phyloP scores from a whole-genome alignment of 1,139 yeast species.

The Candida neerlandica region DNA sequence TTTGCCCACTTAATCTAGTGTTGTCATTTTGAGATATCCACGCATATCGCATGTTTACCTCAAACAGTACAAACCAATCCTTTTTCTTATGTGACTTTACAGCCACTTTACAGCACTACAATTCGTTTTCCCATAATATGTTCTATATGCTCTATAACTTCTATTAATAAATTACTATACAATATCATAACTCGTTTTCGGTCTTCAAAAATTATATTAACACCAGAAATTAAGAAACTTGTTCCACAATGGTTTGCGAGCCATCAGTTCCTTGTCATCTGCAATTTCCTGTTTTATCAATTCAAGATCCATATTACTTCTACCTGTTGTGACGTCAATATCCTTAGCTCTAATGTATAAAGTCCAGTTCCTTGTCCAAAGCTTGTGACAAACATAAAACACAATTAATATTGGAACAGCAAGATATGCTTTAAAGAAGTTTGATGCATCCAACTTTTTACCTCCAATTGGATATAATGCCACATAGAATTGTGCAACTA shows the following conservation, averaged over 20 bases:
- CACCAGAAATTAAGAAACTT: conserved; percentile 28
- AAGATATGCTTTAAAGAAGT: conserved; percentile 33
- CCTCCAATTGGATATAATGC: conserved; percentile 32
- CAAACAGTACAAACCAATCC: not conserved
- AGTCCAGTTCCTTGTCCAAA: conserved; percentile 29
- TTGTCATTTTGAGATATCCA: not conserved
- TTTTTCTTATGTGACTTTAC: too few species aligned
- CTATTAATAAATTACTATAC: not conserved
- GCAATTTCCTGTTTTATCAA: conserved; percentile 24
- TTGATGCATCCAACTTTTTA: conserved; percentile 25
- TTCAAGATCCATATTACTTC: conserved; percentile 31
- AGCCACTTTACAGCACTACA: not conserved
- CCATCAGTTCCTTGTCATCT: conserved; percentile 17
- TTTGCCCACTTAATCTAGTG: not conserved
- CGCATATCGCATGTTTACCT: not conserved
- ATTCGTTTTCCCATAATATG: not conserved
- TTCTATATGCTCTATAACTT: not conserved
- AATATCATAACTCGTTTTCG: not conserved
- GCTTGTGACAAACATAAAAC: conserved; percentile 29
- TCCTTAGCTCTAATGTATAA: conserved; percentile 25
- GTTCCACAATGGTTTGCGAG: conserved; percentile 19
- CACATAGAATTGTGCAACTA: conserved; percentile 37
- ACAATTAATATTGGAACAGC: conserved; percentile 31
- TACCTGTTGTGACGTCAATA: conserved; percentile 37
- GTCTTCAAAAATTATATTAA: not conserved